These are phyloP conservation scores for Penicillium sp. DNA, from an alignment of 2,329 filamentous ascomycete species.

Conservation along the genomic window DNA sequence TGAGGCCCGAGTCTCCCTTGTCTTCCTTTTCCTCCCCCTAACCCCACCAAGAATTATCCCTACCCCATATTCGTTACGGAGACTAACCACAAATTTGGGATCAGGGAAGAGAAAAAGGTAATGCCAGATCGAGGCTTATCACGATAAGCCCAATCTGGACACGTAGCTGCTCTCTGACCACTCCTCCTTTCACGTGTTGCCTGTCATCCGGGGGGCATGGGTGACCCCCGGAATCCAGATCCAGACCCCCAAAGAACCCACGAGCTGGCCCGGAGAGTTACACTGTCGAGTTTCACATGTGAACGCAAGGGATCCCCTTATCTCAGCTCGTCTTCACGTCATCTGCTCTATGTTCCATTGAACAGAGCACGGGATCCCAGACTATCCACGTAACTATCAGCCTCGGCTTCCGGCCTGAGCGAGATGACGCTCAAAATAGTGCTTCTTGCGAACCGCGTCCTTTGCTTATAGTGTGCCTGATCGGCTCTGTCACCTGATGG, in stretches of 20 bases:
- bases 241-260: constrained; percentile 4
- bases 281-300: constrained; percentile 10
- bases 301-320: constrained; percentile 1
- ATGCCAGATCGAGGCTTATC: not conserved
- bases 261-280: constrained; percentile 1
- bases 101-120: constrained; percentile 3
- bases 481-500: constrained; percentile 4
- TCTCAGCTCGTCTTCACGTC: constrained; percentile 3
- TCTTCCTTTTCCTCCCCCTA: not conserved
- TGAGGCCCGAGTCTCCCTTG: constrained; percentile 9
- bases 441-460: not conserved
- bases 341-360: not conserved
- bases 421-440: not conserved
- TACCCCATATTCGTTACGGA: constrained; percentile 14
- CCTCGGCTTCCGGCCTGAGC: not conserved
- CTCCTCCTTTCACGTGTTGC: constrained; percentile 16
- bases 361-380: not conserved
- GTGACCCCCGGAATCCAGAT: not conserved
- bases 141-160: not conserved
- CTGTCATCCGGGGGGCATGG: not conserved
- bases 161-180: constrained; percentile 5
- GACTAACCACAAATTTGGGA: not conserved
- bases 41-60: constrained; percentile 6
- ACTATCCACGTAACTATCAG: not conserved
- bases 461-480: not conserved